Evolutionary conservation across 2,329 filamentous ascomycete genomes (phyloP), one percentile per base, ranked within the genome.

Genomic region (Chaetothyriales sp.): DNA sequence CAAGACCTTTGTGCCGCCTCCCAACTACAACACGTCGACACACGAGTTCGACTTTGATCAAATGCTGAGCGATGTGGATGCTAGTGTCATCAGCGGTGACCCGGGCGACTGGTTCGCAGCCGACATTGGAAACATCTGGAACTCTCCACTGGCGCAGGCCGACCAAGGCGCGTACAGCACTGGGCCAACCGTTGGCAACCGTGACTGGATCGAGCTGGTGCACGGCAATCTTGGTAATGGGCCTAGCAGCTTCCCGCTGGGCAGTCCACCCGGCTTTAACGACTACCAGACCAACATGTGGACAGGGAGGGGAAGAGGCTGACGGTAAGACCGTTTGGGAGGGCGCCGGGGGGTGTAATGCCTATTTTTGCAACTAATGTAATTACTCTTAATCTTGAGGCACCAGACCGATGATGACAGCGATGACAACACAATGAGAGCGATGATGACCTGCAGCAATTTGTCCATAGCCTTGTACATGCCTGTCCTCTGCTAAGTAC

Each of bases 51-150:
- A 53, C 43, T 48, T 50, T 18, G 47, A 49, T 28, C 46, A 49
- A 43, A 51, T 39, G 54, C 60, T 36, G 61, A 51, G 50, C 20
- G 52, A 57, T 28, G 43, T 56, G 18, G 53, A 57, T 43, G 53
- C 51, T 8, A 47, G 45, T 18, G 45, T 47, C 10, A 47, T 26
- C 45, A 47, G 45, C n/a, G 45, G 28, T 26, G 20, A 18, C 10
- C 22, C 22, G 5, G 32, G 52, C 10, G 77, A 80, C 62, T 81
- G 78, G 78, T 69, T 81, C 48, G 74, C 78, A 0, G 61, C 81
- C n/a, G 77, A 77, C 1, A 67, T 81, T 2, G 77, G 81, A 61
- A 75, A 77, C 44, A 71, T 81, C 53, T 71, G 80, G 49, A 73
- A 74, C 55, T 47, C 20, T 26, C 19, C 45, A 32, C 22, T 32